Percentiles rank a stretch among this genome's conserved stretches.
These are phyloP conservation scores for Filobasidium wieringae DNA, from an alignment of 768 basidiomycete species.

Conservation along the genomic window DNA sequence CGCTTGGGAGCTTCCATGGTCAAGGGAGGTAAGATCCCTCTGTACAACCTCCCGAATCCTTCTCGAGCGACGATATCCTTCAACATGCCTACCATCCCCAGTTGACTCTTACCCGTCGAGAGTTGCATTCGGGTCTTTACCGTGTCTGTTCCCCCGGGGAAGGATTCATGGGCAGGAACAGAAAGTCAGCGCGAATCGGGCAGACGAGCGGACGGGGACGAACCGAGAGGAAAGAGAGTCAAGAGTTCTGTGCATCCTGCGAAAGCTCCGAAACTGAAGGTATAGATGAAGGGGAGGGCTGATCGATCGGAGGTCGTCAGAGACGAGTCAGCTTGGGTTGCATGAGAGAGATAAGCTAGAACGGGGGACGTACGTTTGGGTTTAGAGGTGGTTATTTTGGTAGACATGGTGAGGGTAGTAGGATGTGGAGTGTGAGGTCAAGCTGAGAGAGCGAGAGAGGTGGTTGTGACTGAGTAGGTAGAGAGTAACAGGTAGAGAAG, in stretches of 20 bases:
- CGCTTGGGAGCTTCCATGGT: constrained; percentile 95
- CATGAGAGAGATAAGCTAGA: background rate
- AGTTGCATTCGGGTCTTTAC: constrained; percentile 99
- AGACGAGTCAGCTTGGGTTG: background rate
- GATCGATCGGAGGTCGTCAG: background rate
- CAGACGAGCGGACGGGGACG: constrained; percentile 11
- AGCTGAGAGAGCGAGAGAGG: too few species aligned
- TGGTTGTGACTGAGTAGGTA: too few species aligned
- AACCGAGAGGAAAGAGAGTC: constrained; percentile 14
- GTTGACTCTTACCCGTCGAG: constrained; percentile 64
- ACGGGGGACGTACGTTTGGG: background rate
- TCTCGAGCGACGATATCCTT: constrained; percentile 72
- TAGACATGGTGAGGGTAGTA: background rate
- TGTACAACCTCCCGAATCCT: constrained; percentile 57
- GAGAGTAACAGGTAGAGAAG: background rate
- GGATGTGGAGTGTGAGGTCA: too few species aligned
- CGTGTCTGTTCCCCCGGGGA: constrained; percentile 53
- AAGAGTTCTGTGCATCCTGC: constrained; percentile 49
- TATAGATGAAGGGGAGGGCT: constrained; percentile 48
- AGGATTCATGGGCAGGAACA: background rate
- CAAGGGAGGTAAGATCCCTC: constrained; percentile 90
- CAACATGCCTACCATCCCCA: constrained; percentile 74
- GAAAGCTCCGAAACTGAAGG: constrained; percentile 89
- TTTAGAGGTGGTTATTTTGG: background rate
- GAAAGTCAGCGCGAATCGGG: too few species aligned